Evolutionary conservation across 1,284 basidiomycete genomes (phyloP), one percentile per base, ranked within the genome.

Genomic region (Ustilago lituana): DNA sequence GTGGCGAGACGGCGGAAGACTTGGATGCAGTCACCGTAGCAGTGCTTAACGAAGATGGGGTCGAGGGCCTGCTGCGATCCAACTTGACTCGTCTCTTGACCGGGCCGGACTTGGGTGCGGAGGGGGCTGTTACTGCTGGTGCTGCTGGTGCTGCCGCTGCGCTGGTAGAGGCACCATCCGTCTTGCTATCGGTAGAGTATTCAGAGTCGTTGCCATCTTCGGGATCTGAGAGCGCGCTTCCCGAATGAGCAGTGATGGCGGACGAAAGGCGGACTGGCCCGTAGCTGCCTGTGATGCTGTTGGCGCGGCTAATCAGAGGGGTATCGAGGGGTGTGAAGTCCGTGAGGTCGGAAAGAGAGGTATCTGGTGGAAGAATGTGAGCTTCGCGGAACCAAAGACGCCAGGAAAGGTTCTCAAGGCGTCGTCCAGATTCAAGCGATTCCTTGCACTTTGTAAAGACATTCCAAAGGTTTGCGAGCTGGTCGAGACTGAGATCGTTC

Each of bases 361-460:
- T 60, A 38, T 76, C 73, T 39, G 73, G 62, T 24, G 73, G 73
- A 2, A 76, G 56, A 23, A 78, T 60, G 62, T 75, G 64, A 47
- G 79, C 64, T 72, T 91, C 88, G 64, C 88, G 87, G 79, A 90
- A 87, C 91, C 91, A 92, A 12, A 93, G 84, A 47, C 91, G 85
- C 92, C 91, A 93, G 6, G 89, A 89, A 54, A 93, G 88, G 78
- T 93, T 93, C 83, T 93, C 91, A 24, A 92, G 86, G 27, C 92
- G 85, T 22, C 85, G 85, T 12, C 92, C 92, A 67, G 92, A 89
- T 76, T 89, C 87, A 9, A 93, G 83, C 4, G 88, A 88, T 70
- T 88, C 87, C 81, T 90, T 91, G 84, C 90, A 92, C 79, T 91
- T 91, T 56, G 90, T 89, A 78, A 93, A 92, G 11, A 93, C 67